These are phyloP conservation scores for Botrytis fabae DNA, from an alignment of 2,329 filamentous ascomycete species.

Conservation along the genomic window DNA sequence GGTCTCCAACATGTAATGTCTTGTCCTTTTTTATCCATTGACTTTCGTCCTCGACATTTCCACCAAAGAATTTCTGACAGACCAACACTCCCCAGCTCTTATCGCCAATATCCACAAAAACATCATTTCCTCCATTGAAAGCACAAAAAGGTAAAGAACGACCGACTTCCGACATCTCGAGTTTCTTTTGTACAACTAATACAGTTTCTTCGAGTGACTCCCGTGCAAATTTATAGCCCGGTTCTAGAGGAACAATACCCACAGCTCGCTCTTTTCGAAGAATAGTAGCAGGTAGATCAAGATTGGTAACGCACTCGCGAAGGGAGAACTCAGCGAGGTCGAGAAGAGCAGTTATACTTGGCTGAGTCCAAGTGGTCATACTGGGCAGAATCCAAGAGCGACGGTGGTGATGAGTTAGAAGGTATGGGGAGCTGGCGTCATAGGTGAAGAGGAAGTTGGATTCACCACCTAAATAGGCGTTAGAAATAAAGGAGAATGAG, in stretches of 20 bases:
- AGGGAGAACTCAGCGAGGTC: conserved; percentile 86
- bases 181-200: conserved; percentile 85
- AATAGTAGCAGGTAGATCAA: conserved; percentile 76
- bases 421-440: conserved; percentile 61
- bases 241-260: conserved; percentile 67
- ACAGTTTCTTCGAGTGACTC: conserved; percentile 96
- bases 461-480: conserved; percentile 62
- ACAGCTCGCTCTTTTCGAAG: conserved; percentile 88
- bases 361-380: conserved; percentile 75
- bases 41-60: conserved; percentile 20
- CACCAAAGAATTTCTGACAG: conserved; percentile 87
- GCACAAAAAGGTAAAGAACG: conserved; percentile 82
- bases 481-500: neutral
- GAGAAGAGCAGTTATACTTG: conserved; percentile 76
- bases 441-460: conserved; percentile 93
- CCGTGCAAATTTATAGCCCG: conserved; percentile 69
- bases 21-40: conserved; percentile 64
- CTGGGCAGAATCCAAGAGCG: conserved; percentile 73
- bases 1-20: conserved; percentile 93
- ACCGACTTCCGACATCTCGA: conserved; percentile 76
- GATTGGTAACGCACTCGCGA: conserved; percentile 73
- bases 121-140: conserved; percentile 96
- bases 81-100: conserved; percentile 94
- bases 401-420: conserved; percentile 67
- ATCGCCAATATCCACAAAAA: conserved; percentile 98